Conservation (phyloP, 2,329 filamentous ascomycete species). For the Stemphylium vesicarium region DNA sequence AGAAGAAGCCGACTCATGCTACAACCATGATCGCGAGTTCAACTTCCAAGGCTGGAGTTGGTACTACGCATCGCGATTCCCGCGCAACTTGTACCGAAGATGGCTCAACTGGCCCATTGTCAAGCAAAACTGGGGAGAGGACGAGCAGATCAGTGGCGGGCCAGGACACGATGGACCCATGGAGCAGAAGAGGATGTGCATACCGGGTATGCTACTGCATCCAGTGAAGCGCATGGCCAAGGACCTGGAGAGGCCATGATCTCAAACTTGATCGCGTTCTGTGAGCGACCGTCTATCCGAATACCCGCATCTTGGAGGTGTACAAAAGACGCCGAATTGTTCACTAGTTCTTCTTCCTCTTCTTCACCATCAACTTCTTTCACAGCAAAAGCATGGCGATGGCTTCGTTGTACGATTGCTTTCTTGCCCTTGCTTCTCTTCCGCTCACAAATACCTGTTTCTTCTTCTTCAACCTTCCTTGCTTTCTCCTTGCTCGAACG, state of each 20-base stretch:
- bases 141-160: constrained; percentile 64
- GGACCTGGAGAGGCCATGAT: constrained; percentile 27
- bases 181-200: constrained; percentile 80
- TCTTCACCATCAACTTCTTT: background rate
- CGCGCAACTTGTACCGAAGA: constrained; percentile 78
- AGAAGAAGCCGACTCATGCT: constrained; percentile 51
- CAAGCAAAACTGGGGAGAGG: constrained; percentile 78
- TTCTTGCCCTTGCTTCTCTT: background rate
- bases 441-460: too few relatives aligned
- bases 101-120: constrained; percentile 86
- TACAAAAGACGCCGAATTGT: too few relatives aligned
- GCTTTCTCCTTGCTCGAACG: too few relatives aligned
- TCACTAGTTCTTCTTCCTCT: background rate
- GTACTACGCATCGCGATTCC: constrained; percentile 90
- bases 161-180: constrained; percentile 52
- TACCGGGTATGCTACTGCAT: constrained; percentile 88
- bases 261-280: background rate
- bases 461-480: too few relatives aligned
- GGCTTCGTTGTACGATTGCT: background rate
- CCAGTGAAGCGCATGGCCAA: constrained; percentile 72
- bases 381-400: too few relatives aligned
- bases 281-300: too few relatives aligned
- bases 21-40: constrained; percentile 75
- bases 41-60: constrained; percentile 87
- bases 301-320: too few relatives aligned